Evolutionary conservation across 73 alveolate species (phyloP).

Genomic region (Blepharisma stoltei): DNA sequence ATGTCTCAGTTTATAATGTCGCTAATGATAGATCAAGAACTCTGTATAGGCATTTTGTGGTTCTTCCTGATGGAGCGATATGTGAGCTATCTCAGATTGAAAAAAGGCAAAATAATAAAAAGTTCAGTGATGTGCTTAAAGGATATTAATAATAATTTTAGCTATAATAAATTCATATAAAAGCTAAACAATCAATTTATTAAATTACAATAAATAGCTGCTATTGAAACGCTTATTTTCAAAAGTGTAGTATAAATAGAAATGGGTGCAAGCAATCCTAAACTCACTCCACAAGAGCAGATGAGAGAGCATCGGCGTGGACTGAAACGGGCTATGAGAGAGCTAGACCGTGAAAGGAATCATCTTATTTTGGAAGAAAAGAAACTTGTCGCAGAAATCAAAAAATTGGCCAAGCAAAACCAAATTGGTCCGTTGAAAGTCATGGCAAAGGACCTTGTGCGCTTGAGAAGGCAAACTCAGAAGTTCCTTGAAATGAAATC

Average conservation of each 20-base stretch:
- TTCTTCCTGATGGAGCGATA: slow-evolving; percentile 36
- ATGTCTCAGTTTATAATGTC: slow-evolving; percentile 26
- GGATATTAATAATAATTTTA: too few relatives aligned
- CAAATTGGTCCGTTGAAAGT: slow-evolving; percentile 64
- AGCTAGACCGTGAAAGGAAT: slow-evolving; percentile 60
- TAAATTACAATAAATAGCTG: too few relatives aligned
- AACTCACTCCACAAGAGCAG: slow-evolving; percentile 56
- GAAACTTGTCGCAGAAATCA: slow-evolving; percentile 64
- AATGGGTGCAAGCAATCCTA: slow-evolving; percentile 57
- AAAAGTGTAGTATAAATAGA: not conserved
- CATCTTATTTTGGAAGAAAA: slow-evolving; percentile 62
- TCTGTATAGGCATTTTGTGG: slow-evolving; percentile 33
- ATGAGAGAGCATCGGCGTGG: slow-evolving; percentile 59
- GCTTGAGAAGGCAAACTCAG: slow-evolving; percentile 50
- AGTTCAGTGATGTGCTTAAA: too few relatives aligned
- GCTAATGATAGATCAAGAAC: slow-evolving; percentile 22
- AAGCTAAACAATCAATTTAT: too few relatives aligned
- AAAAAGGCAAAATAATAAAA: not conserved
- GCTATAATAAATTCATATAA: too few relatives aligned
- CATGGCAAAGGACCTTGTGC: slow-evolving; percentile 62
- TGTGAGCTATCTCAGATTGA: slow-evolving; percentile 20
- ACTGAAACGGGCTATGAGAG: slow-evolving; percentile 65
- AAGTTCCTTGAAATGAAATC: slow-evolving; percentile 47
- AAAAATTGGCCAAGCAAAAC: slow-evolving; percentile 64
- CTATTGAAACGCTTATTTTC: too few relatives aligned